Evolutionary conservation across 208 protist genomes (phyloP).

Genomic region (Acanthamoeba rhysodes): DNA sequence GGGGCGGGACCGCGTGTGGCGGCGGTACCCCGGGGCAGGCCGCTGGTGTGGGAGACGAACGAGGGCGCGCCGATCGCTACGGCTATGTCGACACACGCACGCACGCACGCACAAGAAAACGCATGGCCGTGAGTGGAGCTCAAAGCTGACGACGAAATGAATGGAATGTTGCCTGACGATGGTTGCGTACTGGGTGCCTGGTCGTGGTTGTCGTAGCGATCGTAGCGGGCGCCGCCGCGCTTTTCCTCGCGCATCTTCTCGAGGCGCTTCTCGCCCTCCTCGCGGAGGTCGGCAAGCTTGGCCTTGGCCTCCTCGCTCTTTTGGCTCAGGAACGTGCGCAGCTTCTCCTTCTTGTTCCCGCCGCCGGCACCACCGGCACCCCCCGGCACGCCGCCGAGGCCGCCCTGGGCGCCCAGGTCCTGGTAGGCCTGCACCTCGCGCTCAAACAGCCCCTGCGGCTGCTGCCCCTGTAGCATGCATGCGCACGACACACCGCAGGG

Average conservation of each 20-base stretch:
- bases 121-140: background rate
- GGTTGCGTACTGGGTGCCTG: background rate
- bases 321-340: background rate
- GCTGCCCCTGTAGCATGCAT: background rate
- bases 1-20: background rate
- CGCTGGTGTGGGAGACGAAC: background rate
- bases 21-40: background rate
- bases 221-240: background rate
- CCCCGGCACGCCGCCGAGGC: background rate
- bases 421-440: slow-evolving; percentile 46
- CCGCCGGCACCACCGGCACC: background rate
- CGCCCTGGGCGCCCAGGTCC: background rate
- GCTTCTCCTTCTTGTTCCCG: slow-evolving; percentile 16
- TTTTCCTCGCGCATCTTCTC: slow-evolving; percentile 8
- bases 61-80: slow-evolving; percentile 3
- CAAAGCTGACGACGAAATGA: background rate
- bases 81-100: background rate
- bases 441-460: slow-evolving; percentile 13
- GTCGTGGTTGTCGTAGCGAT: background rate
- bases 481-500: background rate
- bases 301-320: slow-evolving; percentile 57
- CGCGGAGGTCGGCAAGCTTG: slow-evolving; percentile 1
- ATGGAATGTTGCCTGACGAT: background rate
- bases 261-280: slow-evolving; percentile 36
- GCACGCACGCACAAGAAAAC: background rate